Evolutionary conservation across 179 eudicot genomes (phyloP), one percentile per base, ranked within the genome.

Genomic region (Carnegiea gigantea): DNA sequence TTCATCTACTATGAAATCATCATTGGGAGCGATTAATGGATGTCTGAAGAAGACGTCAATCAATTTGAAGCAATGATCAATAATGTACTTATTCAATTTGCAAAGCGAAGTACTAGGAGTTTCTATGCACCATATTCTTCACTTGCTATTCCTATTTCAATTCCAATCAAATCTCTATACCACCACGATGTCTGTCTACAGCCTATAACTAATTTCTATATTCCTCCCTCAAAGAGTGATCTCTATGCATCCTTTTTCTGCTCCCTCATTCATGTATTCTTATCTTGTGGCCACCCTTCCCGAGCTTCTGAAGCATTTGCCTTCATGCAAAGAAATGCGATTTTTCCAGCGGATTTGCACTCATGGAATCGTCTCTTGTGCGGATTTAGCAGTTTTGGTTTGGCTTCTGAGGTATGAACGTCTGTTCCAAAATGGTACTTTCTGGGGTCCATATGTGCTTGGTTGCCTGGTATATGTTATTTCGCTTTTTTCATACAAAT

Each of bases 231-330:
- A 18, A 86, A 86, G 67, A 78, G 76, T 26, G 33, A 78, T 49
- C 75, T 85, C 51, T 81, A 89, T 79, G 85, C 91, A n/a, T 88
- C 90, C 6, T 73, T 92, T 67, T 88, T 92, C 86, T 93, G 94
- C 89, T 89, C 92, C n/a, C 88, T 92, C 75, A 89, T 93, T 84
- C 94, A 87, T 48, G 80, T 92, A 51, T 89, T 82, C 88, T 88
- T 93, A 24, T 84, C 92, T 13, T 87, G 89, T 80, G 86, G 87
- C 36, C 90, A 89, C 73, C 86, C 86, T 57, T 84, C 93, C 23
- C 86, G 78, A 30, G 94, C 96, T 85, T 60, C 78, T 6, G 79
- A 79, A 11, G 83, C 96, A 57, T 93, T 90, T 82, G 23, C 79
- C 24, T 70, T 86, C 68, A 90, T 92, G 93, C 85, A 89, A 68